Base-by-base conservation (phyloP, 257 asterid genomes). In the Lantana camara region DNA sequence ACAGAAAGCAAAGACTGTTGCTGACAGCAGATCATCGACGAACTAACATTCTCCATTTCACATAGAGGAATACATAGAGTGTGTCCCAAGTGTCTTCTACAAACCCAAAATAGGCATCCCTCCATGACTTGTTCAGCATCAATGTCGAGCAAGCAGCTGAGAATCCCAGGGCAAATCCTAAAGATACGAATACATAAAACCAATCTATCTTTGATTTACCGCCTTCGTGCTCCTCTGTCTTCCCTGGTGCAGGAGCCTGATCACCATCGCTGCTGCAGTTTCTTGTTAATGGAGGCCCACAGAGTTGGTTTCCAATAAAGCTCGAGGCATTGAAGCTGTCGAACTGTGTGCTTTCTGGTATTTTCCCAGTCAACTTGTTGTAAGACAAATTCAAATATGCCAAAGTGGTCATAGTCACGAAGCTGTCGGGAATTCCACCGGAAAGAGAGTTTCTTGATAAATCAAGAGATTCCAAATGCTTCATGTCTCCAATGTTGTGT, bases 381-480 rank as follows among this genome's bases (percentile, higher is more conserved):
- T 4, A 44, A 44, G 49, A 44, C 20, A 52, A 0, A 15, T 52
- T 52, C 17, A 52, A 19, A 11, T 23, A 13, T 3, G 0, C 4
- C 58, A 52, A 52, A 52, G 17, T 23, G 11, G 58, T 23, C 58
- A 52, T 52, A 22, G 19, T 8, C 12, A 11, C 13, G 19, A 52
- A 52, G 38, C 58, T 52, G 12, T 23, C 24, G 0, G 58, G 37
- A 52, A 52, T 27, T 52, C 23, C 38, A 52, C 58, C 58, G 4
- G 38, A 52, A 0, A 52, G 37, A 12, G 58, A 52, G 58, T 21
- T 52, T 14, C 48, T 56, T 40, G 79, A 79, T 29, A 75, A 27
- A 64, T 72, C 77, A 34, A 73, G 73, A 50, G 73, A 58, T 51
- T 73, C 69, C 23, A 66, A 19, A 34, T 57, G 61, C 57, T 64